Evolutionary conservation across 441 rosid species (phyloP).

Genomic region (Euphorbia corollata): DNA sequence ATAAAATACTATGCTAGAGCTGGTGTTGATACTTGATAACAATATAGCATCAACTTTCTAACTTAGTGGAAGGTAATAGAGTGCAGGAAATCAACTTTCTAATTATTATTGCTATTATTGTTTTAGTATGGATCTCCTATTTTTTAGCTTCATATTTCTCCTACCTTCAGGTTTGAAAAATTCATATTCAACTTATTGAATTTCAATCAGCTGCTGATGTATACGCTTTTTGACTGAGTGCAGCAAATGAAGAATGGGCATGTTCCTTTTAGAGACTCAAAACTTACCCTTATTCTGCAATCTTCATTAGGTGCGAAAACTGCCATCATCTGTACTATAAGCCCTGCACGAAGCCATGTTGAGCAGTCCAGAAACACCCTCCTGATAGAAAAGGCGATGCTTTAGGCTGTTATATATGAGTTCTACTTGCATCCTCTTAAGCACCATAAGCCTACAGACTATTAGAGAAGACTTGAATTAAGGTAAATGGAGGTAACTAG

Average conservation of each 20-base stretch:
- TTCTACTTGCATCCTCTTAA: no score
- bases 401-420: conserved; percentile 7
- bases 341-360: conserved; percentile 77
- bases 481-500: no score
- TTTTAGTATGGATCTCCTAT: background rate
- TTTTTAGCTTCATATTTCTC: background rate
- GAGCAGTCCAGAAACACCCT: conserved; percentile 94
- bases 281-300: conserved; percentile 80
- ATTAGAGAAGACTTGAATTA: no score
- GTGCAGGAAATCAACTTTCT: conserved; percentile 3
- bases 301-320: conserved; percentile 82
- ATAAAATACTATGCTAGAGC: background rate
- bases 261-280: conserved; percentile 85
- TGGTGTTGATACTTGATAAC: background rate
- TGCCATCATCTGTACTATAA: conserved; percentile 82
- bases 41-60: background rate
- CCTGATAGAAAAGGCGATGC: conserved; percentile 52
- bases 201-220: background rate
- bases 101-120: background rate
- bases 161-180: background rate
- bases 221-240: conserved; percentile 19
- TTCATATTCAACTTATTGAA: background rate
- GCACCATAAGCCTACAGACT: no score
- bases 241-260: conserved; percentile 88
- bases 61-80: background rate